Conservation (phyloP, 139 green algal species). For the Closterium sp. region DNA sequence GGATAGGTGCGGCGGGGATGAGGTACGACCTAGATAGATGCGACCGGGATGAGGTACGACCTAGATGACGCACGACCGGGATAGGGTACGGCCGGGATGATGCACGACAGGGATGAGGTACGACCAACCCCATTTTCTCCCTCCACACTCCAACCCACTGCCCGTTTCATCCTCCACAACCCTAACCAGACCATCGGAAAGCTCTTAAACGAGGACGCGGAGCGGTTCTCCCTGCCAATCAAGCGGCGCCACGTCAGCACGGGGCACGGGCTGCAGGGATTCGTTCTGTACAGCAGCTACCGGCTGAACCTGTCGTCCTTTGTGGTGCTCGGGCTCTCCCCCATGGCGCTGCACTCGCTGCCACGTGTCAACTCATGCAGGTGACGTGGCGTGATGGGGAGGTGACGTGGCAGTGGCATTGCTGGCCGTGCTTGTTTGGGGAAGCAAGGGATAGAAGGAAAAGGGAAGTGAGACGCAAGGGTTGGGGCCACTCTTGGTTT, state of each 20-base stretch:
- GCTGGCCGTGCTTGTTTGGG: no score
- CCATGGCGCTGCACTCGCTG: conserved; percentile 15
- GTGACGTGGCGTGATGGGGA: background rate
- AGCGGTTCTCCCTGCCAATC: background rate
- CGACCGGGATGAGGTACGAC: no score
- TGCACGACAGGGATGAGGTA: no score
- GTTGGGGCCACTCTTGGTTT: no score
- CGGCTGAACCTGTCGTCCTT: conserved; percentile 5
- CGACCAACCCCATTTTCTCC: background rate
- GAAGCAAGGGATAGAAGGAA: no score
- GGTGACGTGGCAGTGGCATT: no score
- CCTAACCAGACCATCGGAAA: background rate
- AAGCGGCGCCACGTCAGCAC: conserved; percentile 3
- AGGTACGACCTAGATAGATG: background rate
- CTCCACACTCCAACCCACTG: background rate
- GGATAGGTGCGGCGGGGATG: background rate
- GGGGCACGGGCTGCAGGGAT: conserved; percentile 46
- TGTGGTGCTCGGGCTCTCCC: conserved; percentile 14
- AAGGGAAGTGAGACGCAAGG: no score
- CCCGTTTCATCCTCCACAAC: background rate
- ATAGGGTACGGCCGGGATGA: no score
- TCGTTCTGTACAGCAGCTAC: conserved; percentile 34
- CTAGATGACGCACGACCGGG: no score
- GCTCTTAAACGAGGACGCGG: background rate
- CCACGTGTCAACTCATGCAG: conserved; percentile 18